Evolutionary conservation across 257 asterid species (phyloP).

Genomic region (Capsicum baccatum): DNA sequence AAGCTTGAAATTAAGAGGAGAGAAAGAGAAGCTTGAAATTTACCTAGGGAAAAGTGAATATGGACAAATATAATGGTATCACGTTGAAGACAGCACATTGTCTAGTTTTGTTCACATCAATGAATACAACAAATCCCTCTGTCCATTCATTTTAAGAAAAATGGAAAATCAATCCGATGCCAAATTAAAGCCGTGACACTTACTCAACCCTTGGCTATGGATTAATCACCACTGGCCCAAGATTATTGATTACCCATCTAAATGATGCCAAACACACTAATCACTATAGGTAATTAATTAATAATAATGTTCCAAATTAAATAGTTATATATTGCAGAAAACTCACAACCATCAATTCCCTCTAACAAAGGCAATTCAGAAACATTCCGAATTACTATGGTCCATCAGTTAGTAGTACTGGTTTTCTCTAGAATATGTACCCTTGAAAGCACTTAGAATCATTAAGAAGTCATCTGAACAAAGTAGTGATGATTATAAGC

Average conservation of each 20-base stretch:
- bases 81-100: constrained; percentile 26
- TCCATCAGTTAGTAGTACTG: too few species aligned
- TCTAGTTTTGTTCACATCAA: constrained; percentile 18
- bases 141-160: not conserved
- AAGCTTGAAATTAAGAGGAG: too few species aligned
- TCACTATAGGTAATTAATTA: not conserved
- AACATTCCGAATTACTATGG: too few species aligned
- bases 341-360: too few species aligned
- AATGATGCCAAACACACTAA: not conserved
- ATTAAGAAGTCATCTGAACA: too few species aligned
- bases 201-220: not conserved
- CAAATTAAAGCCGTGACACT: not conserved
- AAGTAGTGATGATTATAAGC: not conserved
- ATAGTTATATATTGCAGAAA: not conserved
- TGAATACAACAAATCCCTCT: not conserved
- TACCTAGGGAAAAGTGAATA: not conserved
- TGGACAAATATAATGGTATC: constrained; percentile 24
- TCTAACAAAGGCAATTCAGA: too few species aligned
- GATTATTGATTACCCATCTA: not conserved
- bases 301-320: not conserved
- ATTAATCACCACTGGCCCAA: not conserved
- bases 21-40: not conserved
- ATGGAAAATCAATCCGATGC: constrained; percentile 21
- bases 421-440: too few species aligned
- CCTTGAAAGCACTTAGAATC: too few species aligned